These are phyloP conservation scores for Phymatotrichopsis omnivora DNA, from an alignment of 2,329 filamentous ascomycete genomes.

Conservation along the genomic window DNA sequence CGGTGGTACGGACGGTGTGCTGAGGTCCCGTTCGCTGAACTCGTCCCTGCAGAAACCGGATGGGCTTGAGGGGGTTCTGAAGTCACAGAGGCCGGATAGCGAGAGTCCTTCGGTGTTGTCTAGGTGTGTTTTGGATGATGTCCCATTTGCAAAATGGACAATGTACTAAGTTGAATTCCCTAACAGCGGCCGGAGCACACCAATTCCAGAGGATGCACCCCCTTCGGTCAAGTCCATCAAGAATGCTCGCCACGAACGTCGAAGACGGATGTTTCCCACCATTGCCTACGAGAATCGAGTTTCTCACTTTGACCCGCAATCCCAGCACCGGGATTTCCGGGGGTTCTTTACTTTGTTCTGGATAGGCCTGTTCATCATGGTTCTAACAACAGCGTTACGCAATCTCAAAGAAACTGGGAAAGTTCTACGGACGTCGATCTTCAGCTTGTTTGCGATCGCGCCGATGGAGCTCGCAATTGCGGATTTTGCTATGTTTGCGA, in stretches of 20 bases:
- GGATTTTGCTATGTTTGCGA: conserved; percentile 75
- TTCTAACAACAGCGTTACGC: conserved; percentile 81
- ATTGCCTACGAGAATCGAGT: conserved; percentile 84
- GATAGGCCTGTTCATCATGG: conserved; percentile 95
- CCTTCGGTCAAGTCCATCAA: conserved; percentile 82
- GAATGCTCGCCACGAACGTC: conserved; percentile 70
- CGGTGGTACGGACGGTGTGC: no score
- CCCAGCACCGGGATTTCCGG: conserved; percentile 86
- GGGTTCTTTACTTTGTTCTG: conserved; percentile 98
- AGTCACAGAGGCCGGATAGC: no score
- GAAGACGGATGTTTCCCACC: conserved; percentile 78
- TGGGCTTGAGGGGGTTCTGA: no score
- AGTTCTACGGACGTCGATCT: conserved; percentile 75
- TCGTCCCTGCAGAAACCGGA: no score
- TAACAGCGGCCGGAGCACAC: conserved; percentile 72
- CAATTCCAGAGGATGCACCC: conserved; percentile 79
- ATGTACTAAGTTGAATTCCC: no score
- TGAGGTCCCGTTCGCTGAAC: no score
- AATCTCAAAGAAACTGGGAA: conserved; percentile 91
- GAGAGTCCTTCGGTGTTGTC: no score
- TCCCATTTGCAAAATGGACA: no score
- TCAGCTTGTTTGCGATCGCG: conserved; percentile 78
- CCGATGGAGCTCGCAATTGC: conserved; percentile 75
- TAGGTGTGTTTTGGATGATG: no score
- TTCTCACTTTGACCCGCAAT: conserved; percentile 88